Base-by-base conservation (phyloP, 179 eudicot species). In the Monotropa hypopitys region DNA sequence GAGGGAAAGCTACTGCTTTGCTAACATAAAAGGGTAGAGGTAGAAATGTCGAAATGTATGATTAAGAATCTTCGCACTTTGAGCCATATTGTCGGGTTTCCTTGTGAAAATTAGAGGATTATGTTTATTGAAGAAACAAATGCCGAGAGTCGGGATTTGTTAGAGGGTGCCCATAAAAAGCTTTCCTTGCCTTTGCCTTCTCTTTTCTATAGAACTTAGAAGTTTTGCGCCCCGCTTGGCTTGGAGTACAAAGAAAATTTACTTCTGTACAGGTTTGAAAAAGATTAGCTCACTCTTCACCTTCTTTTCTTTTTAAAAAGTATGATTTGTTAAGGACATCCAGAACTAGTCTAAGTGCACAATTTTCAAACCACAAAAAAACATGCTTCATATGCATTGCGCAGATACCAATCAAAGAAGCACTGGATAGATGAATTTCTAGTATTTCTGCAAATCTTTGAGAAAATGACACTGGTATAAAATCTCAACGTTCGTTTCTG, bases 141-240 rank as follows among this genome's bases (percentile, higher is more conserved):
- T 32, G 43, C 69, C 11, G 16, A 63, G 43, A 32, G 68, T 3
- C 6, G 11, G 62, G 69, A 21, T 33, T 32, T 63, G 42, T 7
- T 32, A 20, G 42, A 16, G 23, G 69, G 21, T 15, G 12, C 15
- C n/a, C 69, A 32, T 63, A 0, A 43, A n/a, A 32, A 63, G 5
- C 69, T 15, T 33, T 33, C 3, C 11, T 63, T 63, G 5, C 16
- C 67, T 42, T 33, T 32, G 40, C 9, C 43, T n/a, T n/a, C n/a
- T n/a, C n/a, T n/a, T n/a, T n/a, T n/a, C n/a, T n/a, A n/a, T n/a
- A n/a, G n/a, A n/a, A n/a, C n/a, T n/a, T 11, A 26, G 7, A 59
- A 59, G 65, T 16, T 26, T 59, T 1, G 33, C 11, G 65, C 65
- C 6, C 98, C 98, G 90, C 92, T 84, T 92, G 96, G 83, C 90